phyloP scores from a whole-genome alignment of 140 eudicot genomes.

The Senecio squalidus region DNA sequence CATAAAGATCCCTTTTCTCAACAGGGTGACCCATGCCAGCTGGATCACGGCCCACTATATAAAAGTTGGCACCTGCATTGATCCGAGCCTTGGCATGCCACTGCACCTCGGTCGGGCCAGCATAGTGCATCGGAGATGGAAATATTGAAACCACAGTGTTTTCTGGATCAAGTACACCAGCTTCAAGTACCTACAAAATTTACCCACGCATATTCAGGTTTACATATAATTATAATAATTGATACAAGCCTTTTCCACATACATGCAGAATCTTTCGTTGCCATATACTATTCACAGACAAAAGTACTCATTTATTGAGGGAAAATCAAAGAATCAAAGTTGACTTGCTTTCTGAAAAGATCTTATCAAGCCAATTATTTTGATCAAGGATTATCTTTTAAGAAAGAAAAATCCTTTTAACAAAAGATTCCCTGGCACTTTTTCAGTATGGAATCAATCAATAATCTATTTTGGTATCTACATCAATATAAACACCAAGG shows the following conservation, averaged over 20 bases:
- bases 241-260: neutral
- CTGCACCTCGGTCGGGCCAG: constrained; percentile 98
- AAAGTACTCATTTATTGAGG: too few species aligned
- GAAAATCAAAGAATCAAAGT: too few species aligned
- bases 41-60: constrained; percentile 95
- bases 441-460: neutral
- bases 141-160: constrained; percentile 88
- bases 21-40: constrained; percentile 95
- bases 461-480: neutral
- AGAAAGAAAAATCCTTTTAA: neutral
- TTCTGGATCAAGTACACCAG: constrained; percentile 90
- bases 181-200: constrained; percentile 77
- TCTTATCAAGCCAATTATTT: too few species aligned
- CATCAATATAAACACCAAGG: neutral
- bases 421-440: neutral
- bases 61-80: constrained; percentile 95
- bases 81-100: constrained; percentile 99
- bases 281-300: too few species aligned
- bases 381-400: too few species aligned
- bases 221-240: neutral
- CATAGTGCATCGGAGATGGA: constrained; percentile 95
- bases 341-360: too few species aligned
- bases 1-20: constrained; percentile 79
- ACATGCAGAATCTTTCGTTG: neutral
- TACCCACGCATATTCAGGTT: neutral